phyloP scores from a whole-genome alignment of 768 basidiomycete genomes.

The Podaxis pistillaris region DNA sequence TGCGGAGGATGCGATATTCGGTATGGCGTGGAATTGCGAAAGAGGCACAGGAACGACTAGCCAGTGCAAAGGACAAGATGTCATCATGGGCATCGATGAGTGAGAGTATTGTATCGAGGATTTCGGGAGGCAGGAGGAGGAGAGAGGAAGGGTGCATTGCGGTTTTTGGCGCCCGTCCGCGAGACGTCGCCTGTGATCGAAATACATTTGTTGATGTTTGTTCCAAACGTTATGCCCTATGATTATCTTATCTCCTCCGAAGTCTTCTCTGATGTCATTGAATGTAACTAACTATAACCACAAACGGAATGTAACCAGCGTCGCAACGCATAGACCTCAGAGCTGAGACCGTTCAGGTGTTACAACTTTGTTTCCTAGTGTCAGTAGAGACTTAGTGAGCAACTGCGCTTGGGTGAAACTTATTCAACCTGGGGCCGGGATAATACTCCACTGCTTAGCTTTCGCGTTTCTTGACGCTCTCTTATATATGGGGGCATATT shows the following conservation, averaged over 20 bases:
- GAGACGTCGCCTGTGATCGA: not conserved
- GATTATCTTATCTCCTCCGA: not conserved
- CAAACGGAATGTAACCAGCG: not conserved
- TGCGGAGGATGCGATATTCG: slow-evolving; percentile 47
- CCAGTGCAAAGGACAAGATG: slow-evolving; percentile 43
- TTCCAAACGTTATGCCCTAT: not conserved
- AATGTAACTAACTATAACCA: not conserved
- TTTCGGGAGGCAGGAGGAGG: slow-evolving; percentile 42
- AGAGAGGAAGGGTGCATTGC: slow-evolving; percentile 21
- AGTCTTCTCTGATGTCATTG: not conserved
- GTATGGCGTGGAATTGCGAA: slow-evolving; percentile 47
- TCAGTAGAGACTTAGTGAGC: not conserved
- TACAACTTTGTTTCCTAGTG: not conserved
- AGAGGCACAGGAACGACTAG: slow-evolving; percentile 34
- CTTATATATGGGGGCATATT: not conserved
- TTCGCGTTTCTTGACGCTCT: not conserved
- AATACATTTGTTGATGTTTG: slow-evolving; percentile 9
- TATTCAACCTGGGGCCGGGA: not conserved
- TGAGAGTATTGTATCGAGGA: slow-evolving; percentile 46
- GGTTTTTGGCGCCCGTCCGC: not conserved
- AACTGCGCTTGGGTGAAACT: not conserved
- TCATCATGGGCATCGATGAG: slow-evolving; percentile 39
- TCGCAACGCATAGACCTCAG: not conserved
- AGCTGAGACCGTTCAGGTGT: not conserved
- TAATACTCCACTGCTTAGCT: not conserved